Percentiles rank a stretch among this genome's conserved stretches.
Evolutionary conservation across 179 eudicot species (phyloP).

Genomic region (Silene noctiflora): DNA sequence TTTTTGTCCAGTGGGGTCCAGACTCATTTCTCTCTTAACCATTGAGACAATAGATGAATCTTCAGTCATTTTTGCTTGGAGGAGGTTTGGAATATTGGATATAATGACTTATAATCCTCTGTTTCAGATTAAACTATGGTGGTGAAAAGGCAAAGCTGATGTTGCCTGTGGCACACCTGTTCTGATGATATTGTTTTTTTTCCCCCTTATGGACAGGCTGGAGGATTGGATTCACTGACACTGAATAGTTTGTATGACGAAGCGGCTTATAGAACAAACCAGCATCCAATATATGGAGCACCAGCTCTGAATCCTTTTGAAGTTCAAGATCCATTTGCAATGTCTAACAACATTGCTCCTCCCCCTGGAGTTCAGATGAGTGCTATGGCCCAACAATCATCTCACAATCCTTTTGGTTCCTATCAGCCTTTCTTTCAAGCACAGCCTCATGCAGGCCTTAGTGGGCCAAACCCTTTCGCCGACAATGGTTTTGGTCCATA

Average conservation of each 20-base stretch:
- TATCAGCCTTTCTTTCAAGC: constrained; percentile 58
- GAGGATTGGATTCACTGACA: constrained; percentile 90
- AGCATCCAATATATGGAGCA: constrained; percentile 70
- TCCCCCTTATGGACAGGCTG: constrained; percentile 49
- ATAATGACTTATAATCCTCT: not conserved
- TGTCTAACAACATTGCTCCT: constrained; percentile 56
- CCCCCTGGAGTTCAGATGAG: constrained; percentile 67
- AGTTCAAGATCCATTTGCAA: constrained; percentile 69
- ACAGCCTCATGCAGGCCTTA: constrained; percentile 41
- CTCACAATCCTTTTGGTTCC: constrained; percentile 60
- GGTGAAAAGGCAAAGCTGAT: not conserved
- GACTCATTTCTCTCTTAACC: not conserved
- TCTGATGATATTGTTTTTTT: not conserved
- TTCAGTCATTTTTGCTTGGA: not conserved
- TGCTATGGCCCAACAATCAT: constrained; percentile 40
- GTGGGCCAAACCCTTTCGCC: constrained; percentile 68
- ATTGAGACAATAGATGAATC: not conserved
- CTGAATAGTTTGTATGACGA: constrained; percentile 84
- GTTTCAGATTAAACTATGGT: not conserved
- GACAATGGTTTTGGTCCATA: constrained; percentile 67
- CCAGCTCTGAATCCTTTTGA: constrained; percentile 92
- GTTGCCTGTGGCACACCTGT: not conserved
- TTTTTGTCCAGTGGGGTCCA: not conserved
- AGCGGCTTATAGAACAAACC: constrained; percentile 76
- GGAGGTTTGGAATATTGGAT: too few species aligned